These are phyloP conservation scores for Colletotrichum orchidophilum DNA, from an alignment of 2,329 filamentous ascomycete species.

Conservation along the genomic window DNA sequence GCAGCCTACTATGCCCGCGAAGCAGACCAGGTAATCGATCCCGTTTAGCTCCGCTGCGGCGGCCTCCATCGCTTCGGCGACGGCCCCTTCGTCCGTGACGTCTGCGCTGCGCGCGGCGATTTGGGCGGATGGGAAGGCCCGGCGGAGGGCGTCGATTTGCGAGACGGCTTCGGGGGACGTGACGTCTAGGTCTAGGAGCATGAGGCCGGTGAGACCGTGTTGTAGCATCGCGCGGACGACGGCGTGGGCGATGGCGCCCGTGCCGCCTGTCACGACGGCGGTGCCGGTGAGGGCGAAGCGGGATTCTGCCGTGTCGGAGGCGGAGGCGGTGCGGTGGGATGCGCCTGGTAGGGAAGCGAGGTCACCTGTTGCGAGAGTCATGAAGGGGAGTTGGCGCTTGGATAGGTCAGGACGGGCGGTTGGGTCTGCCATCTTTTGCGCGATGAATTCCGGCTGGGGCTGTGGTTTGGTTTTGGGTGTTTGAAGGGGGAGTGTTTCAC, in stretches of 20 bases:
- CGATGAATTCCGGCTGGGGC: not conserved
- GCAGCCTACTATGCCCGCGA: conserved; percentile 75
- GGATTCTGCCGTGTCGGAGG: conserved; percentile 8
- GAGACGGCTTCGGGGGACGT: conserved; percentile 45
- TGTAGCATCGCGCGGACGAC: conserved; percentile 76
- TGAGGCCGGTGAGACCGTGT: conserved; percentile 68
- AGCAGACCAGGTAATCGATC: conserved; percentile 62
- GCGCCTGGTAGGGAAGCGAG: conserved; percentile 21
- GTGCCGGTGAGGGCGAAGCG: conserved; percentile 46
- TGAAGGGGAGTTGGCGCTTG: conserved; percentile 39
- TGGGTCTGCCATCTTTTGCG: conserved; percentile 12
- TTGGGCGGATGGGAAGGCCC: conserved; percentile 62
- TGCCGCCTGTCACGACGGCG: conserved; percentile 69
- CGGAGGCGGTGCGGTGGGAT: conserved; percentile 19
- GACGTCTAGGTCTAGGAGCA: conserved; percentile 67
- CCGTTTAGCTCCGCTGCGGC: conserved; percentile 75
- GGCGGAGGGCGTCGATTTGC: conserved; percentile 53
- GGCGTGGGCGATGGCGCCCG: conserved; percentile 69
- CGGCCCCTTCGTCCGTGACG: conserved; percentile 61
- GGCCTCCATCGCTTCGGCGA: conserved; percentile 65
- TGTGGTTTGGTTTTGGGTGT: not conserved
- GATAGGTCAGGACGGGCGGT: conserved; percentile 34
- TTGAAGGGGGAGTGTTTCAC: rapidly evolving
- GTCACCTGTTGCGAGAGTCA: conserved; percentile 36
- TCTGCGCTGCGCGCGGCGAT: conserved; percentile 65